Evolutionary conservation across 2,329 filamentous ascomycete genomes (phyloP), one percentile per base, ranked within the genome.

Genomic region (Aspergillus niger): DNA sequence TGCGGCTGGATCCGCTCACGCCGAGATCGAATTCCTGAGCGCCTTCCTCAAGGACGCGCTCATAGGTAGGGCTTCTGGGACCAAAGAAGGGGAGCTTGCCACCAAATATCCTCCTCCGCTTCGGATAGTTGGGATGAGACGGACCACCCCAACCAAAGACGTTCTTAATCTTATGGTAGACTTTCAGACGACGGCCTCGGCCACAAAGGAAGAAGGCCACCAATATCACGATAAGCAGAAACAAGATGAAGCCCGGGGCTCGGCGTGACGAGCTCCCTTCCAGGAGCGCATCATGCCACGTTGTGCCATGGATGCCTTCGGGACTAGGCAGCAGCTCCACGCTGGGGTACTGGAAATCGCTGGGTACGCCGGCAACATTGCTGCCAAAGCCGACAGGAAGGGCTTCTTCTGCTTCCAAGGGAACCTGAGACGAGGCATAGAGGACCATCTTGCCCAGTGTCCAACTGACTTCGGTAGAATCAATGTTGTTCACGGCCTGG

Each of bases 401-500:
- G 15, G 83, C 81, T 44, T 84, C 79, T 17, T 83, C 79, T 1
- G 81, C 82, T 6, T 82, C 77, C 0, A 91, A 85, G 1, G 91
- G 89, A 5, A 99, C 83, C 74, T 97, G 92, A 3, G 92, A 95
- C 0, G 94, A 89, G 4, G 95, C 95, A 69, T 98, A 98, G 4
- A 99, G 85, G 6, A 99, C 86, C 85, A 98, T 97, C 73, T 97
- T 97, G 1, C 95, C 95, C 5, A 99, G 80, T 0, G 95, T 98
- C 95, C 95, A 99, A 80, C 91, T 96, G 17, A 99, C 89, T 80
- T 99, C 96, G 6, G 92, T 89, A 17, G 89, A 91, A 67, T 92
- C 87, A 67, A 99, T 93, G 76, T 95, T 95, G 76, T 99, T 88
- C 30, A 98, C 90, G 0, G 95, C 91, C 73, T 94, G 91, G 79